Conservation (phyloP, 2,329 filamentous ascomycete species). For the Colletotrichum sp. region DNA sequence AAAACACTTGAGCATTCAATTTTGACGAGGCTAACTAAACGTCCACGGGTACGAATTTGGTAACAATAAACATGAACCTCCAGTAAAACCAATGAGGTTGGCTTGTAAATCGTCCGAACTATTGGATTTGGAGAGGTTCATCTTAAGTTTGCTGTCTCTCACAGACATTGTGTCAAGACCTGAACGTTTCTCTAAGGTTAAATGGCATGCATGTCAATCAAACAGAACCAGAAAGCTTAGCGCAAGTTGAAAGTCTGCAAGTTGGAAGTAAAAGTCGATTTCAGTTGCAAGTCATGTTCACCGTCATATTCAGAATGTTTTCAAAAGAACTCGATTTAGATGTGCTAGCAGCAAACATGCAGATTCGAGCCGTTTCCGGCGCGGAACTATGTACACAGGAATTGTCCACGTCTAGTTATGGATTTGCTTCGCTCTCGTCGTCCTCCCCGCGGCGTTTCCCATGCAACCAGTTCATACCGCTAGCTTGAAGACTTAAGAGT, state of each 20-base stretch:
- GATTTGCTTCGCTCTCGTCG: background rate
- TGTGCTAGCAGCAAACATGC: background rate
- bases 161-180: background rate
- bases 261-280: background rate
- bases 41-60: background rate
- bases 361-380: background rate
- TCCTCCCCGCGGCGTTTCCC: background rate
- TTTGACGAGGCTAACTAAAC: background rate
- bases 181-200: background rate
- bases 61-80: fast-evolving
- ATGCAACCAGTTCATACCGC: background rate
- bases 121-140: fast-evolving
- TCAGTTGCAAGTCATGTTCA: background rate
- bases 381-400: background rate
- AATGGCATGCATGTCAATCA: background rate
- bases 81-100: fast-evolving
- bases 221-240: background rate
- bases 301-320: background rate
- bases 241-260: background rate
- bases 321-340: constrained; percentile 15
- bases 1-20: background rate
- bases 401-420: background rate
- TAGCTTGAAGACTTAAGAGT: background rate
- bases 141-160: background rate
- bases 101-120: background rate